A percentile compares a stretch with the other conserved stretches of the same genome.
phyloP scores from a whole-genome alignment of 129 eudicot species.

The Flaveria brownii region DNA sequence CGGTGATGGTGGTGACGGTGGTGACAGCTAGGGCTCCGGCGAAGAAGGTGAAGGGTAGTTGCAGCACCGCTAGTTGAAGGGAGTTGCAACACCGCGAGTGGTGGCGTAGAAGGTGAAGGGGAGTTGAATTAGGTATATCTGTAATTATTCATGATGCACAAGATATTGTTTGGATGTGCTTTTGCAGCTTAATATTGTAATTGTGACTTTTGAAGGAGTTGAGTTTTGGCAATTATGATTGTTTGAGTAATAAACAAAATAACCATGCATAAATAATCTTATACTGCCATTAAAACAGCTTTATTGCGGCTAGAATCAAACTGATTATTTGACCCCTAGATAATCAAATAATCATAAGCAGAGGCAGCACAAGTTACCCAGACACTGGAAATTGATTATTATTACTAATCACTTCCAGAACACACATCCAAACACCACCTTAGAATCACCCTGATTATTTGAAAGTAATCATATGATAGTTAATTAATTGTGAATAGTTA shows the following conservation, averaged over 20 bases:
- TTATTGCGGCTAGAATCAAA: constrained; percentile 5
- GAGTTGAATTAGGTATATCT: no score
- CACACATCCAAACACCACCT: constrained; percentile 2
- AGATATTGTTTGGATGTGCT: constrained; percentile 10
- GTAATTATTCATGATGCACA: not conserved
- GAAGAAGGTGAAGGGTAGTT: no score
- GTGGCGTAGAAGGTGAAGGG: no score
- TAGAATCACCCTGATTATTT: not conserved
- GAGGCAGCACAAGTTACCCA: not conserved
- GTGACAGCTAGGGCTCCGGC: no score
- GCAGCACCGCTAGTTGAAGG: no score
- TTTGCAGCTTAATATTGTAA: not conserved
- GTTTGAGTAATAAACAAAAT: not conserved
- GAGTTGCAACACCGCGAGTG: no score
- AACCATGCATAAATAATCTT: not conserved
- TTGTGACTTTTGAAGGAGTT: not conserved
- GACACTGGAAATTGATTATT: not conserved
- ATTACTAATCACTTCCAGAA: not conserved
- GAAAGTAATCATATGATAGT: not conserved
- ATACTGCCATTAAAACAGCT: not conserved
- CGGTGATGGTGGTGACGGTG: no score
- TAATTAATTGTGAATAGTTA: not conserved
- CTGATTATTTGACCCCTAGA: not conserved
- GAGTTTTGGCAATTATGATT: not conserved
- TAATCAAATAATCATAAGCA: not conserved